Percentiles rank a stretch among this genome's conserved stretches.
phyloP scores from a whole-genome alignment of 1,284 basidiomycete species.

The Phellopilus nigrolimitatus region DNA sequence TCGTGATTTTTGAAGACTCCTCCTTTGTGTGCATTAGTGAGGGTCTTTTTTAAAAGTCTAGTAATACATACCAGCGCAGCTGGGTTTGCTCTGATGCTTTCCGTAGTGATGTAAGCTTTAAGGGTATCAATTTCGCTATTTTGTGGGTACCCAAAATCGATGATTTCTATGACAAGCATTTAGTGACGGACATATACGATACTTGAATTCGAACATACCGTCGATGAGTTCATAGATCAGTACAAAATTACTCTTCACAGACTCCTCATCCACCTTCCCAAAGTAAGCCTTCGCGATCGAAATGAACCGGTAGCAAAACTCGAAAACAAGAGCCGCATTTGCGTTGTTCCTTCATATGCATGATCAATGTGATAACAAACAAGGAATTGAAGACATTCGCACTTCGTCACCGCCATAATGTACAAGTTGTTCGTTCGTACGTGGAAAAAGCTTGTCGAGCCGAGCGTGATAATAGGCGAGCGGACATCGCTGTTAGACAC shows the following conservation, averaged over 20 bases:
- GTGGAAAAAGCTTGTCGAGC: conserved; percentile 97
- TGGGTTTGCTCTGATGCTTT: conserved; percentile 85
- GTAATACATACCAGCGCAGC: conserved; percentile 59
- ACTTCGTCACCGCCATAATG: conserved; percentile 94
- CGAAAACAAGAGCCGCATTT: conserved; percentile 96
- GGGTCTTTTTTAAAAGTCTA: conserved; percentile 1
- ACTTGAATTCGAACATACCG: conserved; percentile 50
- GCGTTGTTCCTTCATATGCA: conserved; percentile 77
- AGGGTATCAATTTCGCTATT: conserved; percentile 97
- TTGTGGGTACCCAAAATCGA: conserved; percentile 99
- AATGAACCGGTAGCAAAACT: conserved; percentile 96
- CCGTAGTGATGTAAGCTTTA: conserved; percentile 97
- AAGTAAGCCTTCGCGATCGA: conserved; percentile 93
- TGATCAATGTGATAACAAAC: not conserved
- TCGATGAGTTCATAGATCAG: conserved; percentile 95
- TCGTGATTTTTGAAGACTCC: conserved; percentile 94
- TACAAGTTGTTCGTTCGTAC: conserved; percentile 94
- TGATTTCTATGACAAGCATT: conserved; percentile 65
- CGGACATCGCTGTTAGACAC: conserved; percentile 95
- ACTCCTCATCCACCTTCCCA: conserved; percentile 96
- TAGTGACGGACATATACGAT: not conserved
- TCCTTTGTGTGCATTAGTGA: conserved; percentile 51
- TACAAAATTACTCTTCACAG: conserved; percentile 98
- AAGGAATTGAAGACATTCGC: conserved; percentile 15
- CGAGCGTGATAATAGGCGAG: conserved; percentile 96